Percentiles rank a stretch among this genome's conserved stretches.
phyloP scores from a whole-genome alignment of 2,329 filamentous ascomycete genomes.

The Fusarium nanum region DNA sequence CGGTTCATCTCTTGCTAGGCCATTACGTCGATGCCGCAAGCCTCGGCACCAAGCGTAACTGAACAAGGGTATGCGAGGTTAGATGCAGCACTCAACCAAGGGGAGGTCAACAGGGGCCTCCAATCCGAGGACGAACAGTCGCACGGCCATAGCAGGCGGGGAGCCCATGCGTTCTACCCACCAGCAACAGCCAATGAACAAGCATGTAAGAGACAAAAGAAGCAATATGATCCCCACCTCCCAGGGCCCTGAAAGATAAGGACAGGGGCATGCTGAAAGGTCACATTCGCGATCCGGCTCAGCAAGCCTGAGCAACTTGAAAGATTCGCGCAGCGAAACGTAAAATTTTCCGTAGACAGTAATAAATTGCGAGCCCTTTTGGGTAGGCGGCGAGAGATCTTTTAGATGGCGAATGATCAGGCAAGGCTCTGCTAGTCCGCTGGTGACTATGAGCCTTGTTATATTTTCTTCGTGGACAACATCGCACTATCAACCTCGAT shows the following conservation, averaged over 20 bases:
- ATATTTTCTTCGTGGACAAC: not conserved
- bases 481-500: not conserved
- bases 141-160: slow-evolving; percentile 27
- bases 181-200: slow-evolving; percentile 36
- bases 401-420: not conserved
- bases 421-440: not conserved
- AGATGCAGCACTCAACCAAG: not conserved
- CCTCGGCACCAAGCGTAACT: not conserved
- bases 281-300: not conserved
- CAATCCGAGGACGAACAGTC: not conserved
- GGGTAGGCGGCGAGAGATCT: not conserved
- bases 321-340: not conserved
- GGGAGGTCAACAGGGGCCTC: not conserved
- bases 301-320: not conserved
- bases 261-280: slow-evolving; percentile 21
- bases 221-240: slow-evolving; percentile 44
- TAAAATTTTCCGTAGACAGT: not conserved
- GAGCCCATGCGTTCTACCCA: slow-evolving; percentile 30
- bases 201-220: slow-evolving; percentile 41
- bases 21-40: slow-evolving; percentile 27
- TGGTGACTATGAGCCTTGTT: not conserved
- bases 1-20: not conserved
- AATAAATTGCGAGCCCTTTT: not conserved
- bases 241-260: slow-evolving; percentile 20
- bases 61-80: slow-evolving; percentile 8